Conservation (phyloP, 805 yeast genomes). For the Yamadazyma phyllophila region DNA sequence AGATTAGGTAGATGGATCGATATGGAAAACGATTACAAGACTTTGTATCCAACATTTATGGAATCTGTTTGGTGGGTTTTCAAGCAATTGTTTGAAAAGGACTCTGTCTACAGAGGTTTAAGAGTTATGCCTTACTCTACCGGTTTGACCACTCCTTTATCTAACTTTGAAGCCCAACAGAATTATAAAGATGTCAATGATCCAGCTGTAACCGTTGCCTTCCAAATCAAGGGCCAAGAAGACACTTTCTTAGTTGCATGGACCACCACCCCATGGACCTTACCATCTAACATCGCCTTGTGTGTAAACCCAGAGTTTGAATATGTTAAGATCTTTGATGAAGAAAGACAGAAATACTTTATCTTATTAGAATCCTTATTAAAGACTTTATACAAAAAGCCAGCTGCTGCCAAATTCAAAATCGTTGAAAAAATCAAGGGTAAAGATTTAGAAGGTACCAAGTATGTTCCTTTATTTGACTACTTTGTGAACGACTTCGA, state of each 20-base stretch:
- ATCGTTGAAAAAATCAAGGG: conserved; percentile 80
- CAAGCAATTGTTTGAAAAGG: conserved; percentile 80
- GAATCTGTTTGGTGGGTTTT: conserved; percentile 99
- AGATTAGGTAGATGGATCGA: conserved; percentile 99
- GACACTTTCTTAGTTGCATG: conserved; percentile 88
- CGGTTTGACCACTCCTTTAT: conserved; percentile 92
- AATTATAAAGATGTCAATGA: conserved; percentile 96
- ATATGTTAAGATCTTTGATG: conserved; percentile 89
- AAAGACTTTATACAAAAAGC: conserved; percentile 88
- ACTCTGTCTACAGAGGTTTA: conserved; percentile 88
- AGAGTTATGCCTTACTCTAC: conserved; percentile 99
- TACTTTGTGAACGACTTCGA: conserved; percentile 75
- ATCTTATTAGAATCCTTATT: conserved; percentile 82
- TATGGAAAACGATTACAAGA: conserved; percentile 96
- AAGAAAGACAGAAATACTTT: conserved; percentile 75
- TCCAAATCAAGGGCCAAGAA: conserved; percentile 77
- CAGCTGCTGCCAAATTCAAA: conserved; percentile 82
- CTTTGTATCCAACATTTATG: conserved; percentile 93
- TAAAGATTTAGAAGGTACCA: conserved; percentile 70
- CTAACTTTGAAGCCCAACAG: conserved; percentile 97
- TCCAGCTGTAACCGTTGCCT: conserved; percentile 93
- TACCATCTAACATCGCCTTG: conserved; percentile 89
- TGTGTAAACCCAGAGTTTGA: conserved; percentile 91
- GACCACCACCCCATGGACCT: conserved; percentile 99
- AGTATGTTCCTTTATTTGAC: conserved; percentile 80